Base-by-base conservation (phyloP, 306 rosid genomes). In the Vigna reflexopilosa region DNA sequence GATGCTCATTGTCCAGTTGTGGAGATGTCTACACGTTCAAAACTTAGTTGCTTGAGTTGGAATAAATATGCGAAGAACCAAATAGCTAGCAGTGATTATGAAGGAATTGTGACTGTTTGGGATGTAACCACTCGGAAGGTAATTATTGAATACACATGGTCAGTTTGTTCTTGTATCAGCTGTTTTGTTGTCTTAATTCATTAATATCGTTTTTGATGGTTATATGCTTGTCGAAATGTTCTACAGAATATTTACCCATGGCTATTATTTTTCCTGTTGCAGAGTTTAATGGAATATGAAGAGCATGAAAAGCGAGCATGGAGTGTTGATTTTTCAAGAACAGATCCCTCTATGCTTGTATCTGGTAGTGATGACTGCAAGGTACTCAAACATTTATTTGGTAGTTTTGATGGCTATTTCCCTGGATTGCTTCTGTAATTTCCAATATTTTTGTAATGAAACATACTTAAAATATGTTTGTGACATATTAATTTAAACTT, bases 31-130 rank as follows among this genome's bases (percentile, higher is more conserved):
- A 93, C 99, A 9, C 98, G 99, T 50, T 87, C 98, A 79, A 95
- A 95, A 86, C 96, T 95, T 69, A 93, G 99, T 85, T 95, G 99
- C 89, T 84, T 95, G 93, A 95, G 99, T 88, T 95, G 99, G 99
- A 90, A 93, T 82, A 95, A 95, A 78, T 87, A 52, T 83, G 85
- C 90, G 17, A 95, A 95, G 91, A 93, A 91, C 83, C 94, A 88
- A 65, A 95, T 95, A 77, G 99, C 99, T 71, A 95, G 99, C 83
- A 95, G 98, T 44, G 99, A 95, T 86, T 95, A 95, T 80, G 99
- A 95, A 75, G 99, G 99, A 73, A 91, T 93, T 75, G 96, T 95
- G 72, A 91, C 98, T 48, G 97, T 93, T 81, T 95, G 99, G 99
- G 99, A 95, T 67, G 96, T 93, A 81, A 87, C 83, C 80, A 95